phyloP scores from a whole-genome alignment of 495 filamentous ascomycete species.

The Trichoderma gamsii region DNA sequence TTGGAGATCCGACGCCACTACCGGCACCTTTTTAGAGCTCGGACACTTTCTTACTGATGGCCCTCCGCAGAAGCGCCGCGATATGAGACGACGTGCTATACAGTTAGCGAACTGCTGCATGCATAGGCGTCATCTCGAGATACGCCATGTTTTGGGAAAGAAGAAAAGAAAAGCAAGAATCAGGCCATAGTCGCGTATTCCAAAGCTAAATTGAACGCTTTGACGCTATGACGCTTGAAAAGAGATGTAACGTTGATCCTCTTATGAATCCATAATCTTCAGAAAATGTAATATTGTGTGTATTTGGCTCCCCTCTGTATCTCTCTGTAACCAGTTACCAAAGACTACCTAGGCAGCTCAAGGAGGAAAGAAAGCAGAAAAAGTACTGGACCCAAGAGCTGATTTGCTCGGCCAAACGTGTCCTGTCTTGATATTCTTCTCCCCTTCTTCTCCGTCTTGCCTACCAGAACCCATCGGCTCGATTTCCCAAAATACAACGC shows the following conservation, averaged over 20 bases:
- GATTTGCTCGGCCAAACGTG: background rate
- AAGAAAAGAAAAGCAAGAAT: background rate
- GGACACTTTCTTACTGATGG: background rate
- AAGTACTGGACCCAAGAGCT: background rate
- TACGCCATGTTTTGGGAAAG: too few species aligned
- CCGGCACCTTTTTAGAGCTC: background rate
- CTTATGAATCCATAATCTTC: too few species aligned
- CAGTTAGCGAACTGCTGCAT: background rate
- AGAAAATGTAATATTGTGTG: too few species aligned
- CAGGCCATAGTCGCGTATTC: background rate
- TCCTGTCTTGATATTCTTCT: background rate
- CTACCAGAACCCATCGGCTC: background rate
- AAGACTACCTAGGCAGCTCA: too few species aligned
- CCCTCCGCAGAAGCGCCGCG: background rate
- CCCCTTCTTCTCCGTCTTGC: background rate
- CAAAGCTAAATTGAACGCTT: background rate
- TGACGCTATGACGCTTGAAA: too few species aligned
- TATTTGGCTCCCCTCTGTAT: too few species aligned
- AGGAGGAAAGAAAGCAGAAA: background rate
- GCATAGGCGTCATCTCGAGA: background rate
- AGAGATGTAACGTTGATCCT: too few species aligned
- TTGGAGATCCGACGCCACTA: background rate
- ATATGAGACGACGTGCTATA: background rate
- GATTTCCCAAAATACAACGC: background rate
- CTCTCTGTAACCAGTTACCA: too few species aligned